These are phyloP conservation scores for Blastobotrys robertii DNA, from an alignment of 805 yeast species.

Conservation along the genomic window DNA sequence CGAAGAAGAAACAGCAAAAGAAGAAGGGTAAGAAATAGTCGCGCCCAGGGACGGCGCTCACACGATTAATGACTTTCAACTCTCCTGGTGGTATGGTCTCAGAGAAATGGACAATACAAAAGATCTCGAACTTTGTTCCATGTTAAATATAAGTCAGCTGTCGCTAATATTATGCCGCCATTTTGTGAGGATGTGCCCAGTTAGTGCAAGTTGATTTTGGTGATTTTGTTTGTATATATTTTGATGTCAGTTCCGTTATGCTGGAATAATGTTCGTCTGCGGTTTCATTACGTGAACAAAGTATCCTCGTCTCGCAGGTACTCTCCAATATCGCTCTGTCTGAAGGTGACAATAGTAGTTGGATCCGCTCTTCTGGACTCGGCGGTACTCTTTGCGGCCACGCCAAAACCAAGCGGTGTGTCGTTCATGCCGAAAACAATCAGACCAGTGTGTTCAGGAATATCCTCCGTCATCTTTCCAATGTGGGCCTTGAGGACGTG, in stretches of 20 bases:
- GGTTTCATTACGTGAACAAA: slow-evolving; percentile 54
- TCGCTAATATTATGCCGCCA: no score
- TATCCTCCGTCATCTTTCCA: slow-evolving; percentile 94
- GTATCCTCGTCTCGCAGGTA: slow-evolving; percentile 97
- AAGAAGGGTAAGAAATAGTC: slow-evolving; percentile 26
- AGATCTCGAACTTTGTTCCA: no score
- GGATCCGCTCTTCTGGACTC: slow-evolving; percentile 87
- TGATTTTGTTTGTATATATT: no score
- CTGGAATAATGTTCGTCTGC: not conserved
- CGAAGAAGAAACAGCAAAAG: slow-evolving; percentile 22
- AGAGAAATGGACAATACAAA: no score
- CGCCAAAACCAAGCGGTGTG: slow-evolving; percentile 91
- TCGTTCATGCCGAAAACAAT: slow-evolving; percentile 84
- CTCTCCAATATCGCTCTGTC: slow-evolving; percentile 98
- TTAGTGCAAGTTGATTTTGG: no score
- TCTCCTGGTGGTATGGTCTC: no score
- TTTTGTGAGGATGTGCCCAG: no score
- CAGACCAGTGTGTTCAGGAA: slow-evolving; percentile 97
- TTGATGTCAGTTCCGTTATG: no score
- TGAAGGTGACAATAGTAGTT: slow-evolving; percentile 86
- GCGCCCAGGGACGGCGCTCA: no score
- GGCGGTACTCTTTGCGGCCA: slow-evolving; percentile 80
- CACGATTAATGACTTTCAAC: no score
- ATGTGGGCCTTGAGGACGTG: slow-evolving; percentile 94
- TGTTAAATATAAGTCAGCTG: no score